Percentiles rank a stretch among this genome's conserved stretches.
phyloP scores from a whole-genome alignment of 331 rosid genomes.

The Acacia pycnantha region DNA sequence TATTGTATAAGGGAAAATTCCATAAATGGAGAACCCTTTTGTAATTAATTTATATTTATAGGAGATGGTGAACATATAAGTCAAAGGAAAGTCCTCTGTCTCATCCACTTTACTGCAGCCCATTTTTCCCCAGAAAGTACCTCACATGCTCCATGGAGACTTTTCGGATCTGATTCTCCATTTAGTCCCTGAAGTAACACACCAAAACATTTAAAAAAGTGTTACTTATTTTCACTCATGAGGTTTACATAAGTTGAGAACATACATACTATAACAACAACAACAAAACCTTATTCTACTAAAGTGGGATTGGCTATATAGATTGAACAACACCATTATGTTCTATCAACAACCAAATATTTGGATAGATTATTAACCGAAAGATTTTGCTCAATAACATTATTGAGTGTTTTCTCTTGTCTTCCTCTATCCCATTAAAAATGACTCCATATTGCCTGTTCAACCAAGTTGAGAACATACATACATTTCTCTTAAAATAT shows the following conservation, averaged over 20 bases:
- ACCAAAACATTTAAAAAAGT: not conserved
- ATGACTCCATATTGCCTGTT: no score
- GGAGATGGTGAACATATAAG: not conserved
- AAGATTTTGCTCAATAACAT: no score
- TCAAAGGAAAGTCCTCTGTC: not conserved
- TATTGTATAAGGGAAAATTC: not conserved
- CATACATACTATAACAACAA: no score
- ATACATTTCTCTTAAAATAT: not conserved
- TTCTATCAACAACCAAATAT: no score
- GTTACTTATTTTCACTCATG: not conserved
- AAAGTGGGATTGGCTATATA: no score
- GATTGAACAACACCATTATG: no score
- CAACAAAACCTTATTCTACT: no score
- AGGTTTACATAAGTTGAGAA: not conserved
- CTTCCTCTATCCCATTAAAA: no score
- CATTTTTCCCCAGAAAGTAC: conserved; percentile 23
- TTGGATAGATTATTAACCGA: no score
- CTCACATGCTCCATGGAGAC: conserved; percentile 18
- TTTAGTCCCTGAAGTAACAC: not conserved
- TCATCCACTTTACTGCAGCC: conserved; percentile 16
- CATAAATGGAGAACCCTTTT: not conserved
- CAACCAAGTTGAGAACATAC: not conserved
- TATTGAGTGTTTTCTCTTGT: no score
- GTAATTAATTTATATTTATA: not conserved
- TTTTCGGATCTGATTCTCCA: conserved; percentile 6